Evolutionary conservation across 2,329 filamentous ascomycete species (phyloP), one percentile per base, ranked within the genome.

Genomic region (Daldinia eschscholtzii): DNA sequence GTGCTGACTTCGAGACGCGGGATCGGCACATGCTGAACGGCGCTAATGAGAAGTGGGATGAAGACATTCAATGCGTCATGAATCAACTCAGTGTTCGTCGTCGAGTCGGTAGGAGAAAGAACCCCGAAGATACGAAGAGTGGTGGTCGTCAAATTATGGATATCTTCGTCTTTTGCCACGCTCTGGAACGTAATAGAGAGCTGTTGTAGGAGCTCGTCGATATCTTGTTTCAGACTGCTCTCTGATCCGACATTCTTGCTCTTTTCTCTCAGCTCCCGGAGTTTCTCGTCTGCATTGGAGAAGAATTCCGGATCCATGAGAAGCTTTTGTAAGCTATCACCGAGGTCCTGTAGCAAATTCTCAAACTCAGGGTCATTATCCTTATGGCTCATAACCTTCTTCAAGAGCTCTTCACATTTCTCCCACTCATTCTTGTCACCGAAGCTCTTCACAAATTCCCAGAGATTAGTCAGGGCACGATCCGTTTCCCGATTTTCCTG

Each of bases 231-330:
- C 2, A 97, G 83, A 4, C 86, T 87, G 1, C 92, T 91, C 46
- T 91, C 89, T 0, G 85, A 85, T 1, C 89, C 88, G 1, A 93
- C 84, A 68, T 92, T 88, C 68, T 90, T 87, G 4, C 86, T 84
- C 74, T 86, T 85, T 10, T 81, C 79, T 33, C 86, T 83, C 5
- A 91, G 72, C 2, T 85, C 80, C 13, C 83, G 79, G 41, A 90
- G 80, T 9, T 85, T 84, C 56, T 85, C 79, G 26, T 92, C 88
- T 0, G 89, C 89, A 42, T 93, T 86, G 53, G 94, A 92, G 75
- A 97, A 93, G 80, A 97, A 98, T 3, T 90, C 87, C 0, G 95
- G 94, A 69, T 98, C 92, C 0, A 90, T 96, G 46, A 98, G 83
- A 78, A 98, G 90, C 70, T 91, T 90, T 76, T 97, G 91, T 4